These are phyloP conservation scores for Arthrinium phaeospermum DNA, from an alignment of 2,329 filamentous ascomycete species.

Conservation along the genomic window DNA sequence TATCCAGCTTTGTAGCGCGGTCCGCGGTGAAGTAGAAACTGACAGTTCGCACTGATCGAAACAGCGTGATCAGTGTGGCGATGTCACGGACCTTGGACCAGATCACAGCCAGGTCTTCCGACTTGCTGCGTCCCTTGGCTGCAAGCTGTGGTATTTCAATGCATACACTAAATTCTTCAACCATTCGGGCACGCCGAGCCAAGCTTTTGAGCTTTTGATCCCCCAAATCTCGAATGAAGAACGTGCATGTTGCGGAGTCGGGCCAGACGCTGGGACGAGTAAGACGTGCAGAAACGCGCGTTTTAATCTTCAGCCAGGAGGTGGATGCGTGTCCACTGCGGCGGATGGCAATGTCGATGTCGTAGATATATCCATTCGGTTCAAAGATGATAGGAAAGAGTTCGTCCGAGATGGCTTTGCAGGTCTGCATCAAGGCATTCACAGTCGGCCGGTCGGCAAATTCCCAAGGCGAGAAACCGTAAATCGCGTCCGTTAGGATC, in stretches of 20 bases:
- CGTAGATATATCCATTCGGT: too few relatives aligned
- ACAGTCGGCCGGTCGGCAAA: too few relatives aligned
- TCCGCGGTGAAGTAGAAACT: not conserved
- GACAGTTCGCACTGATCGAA: not conserved
- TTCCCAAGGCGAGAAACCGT: not conserved
- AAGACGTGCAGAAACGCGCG: too few relatives aligned
- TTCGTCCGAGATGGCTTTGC: not conserved
- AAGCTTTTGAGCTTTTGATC: not conserved
- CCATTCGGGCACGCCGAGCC: not conserved
- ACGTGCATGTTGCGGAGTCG: not conserved
- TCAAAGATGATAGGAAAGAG: not conserved
- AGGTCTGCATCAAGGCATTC: not conserved
- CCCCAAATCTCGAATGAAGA: not conserved
- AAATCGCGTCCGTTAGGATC: not conserved
- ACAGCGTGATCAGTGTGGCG: not conserved
- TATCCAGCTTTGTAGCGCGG: not conserved
- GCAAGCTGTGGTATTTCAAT: not conserved
- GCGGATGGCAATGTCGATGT: not conserved
- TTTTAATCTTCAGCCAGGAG: not conserved
- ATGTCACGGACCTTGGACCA: not conserved
- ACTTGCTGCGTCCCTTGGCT: not conserved
- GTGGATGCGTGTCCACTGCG: not conserved
- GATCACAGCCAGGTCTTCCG: not conserved
- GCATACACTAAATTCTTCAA: fast-evolving
- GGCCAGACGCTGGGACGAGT: not conserved